Evolutionary conservation across 1,139 yeast genomes (phyloP).

Genomic region (Lodderomyces elongisporus): DNA sequence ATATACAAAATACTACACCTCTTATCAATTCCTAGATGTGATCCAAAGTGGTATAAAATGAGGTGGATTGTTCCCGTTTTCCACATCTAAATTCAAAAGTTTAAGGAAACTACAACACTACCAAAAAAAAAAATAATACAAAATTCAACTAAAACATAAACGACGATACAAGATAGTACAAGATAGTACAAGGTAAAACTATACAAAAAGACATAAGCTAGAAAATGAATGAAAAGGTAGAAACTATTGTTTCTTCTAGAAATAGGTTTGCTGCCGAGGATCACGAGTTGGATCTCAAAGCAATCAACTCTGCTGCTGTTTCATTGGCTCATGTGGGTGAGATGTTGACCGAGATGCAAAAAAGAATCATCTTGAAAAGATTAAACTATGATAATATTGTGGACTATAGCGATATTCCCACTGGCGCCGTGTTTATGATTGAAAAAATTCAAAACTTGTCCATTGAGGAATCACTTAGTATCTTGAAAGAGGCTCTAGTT

Average conservation of each 20-base stretch:
- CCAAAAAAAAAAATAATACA: too few species aligned
- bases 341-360: constrained; percentile 23
- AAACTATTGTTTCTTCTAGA: background rate
- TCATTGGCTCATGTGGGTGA: constrained; percentile 22
- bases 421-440: constrained; percentile 31
- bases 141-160: too few species aligned
- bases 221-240: constrained; percentile 1
- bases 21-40: too few species aligned
- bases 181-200: too few species aligned
- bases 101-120: too few species aligned
- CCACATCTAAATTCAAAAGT: too few species aligned
- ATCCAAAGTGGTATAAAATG: too few species aligned
- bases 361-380: constrained; percentile 22
- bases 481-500: constrained; percentile 33
- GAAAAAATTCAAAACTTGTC: constrained; percentile 33
- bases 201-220: too few species aligned
- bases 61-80: too few species aligned
- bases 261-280: constrained; percentile 11
- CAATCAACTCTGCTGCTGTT: constrained; percentile 18
- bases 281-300: constrained; percentile 19
- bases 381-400: constrained; percentile 21
- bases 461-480: constrained; percentile 35
- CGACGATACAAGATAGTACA: too few species aligned
- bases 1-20: too few species aligned
- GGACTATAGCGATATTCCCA: constrained; percentile 28